Percentiles rank a stretch among this genome's conserved stretches.
phyloP scores from a whole-genome alignment of 345 rosid genomes.

The Acer negundo region DNA sequence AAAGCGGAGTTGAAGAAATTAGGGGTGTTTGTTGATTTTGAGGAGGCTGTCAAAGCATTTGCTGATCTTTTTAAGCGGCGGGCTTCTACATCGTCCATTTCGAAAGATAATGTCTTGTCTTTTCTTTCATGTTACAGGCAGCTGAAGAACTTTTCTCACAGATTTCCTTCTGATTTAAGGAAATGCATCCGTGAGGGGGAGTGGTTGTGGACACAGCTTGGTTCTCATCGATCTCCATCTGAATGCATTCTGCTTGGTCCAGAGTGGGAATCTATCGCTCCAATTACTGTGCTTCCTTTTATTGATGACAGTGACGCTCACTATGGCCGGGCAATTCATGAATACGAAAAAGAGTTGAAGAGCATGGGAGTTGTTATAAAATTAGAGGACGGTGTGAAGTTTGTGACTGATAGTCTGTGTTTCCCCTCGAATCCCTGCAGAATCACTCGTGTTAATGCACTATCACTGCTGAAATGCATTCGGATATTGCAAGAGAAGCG shows the following conservation, averaged over 20 bases:
- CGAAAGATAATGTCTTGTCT: slow-evolving; percentile 33
- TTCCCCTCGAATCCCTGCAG: slow-evolving; percentile 33
- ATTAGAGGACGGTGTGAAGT: slow-evolving; percentile 46
- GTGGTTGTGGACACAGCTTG: slow-evolving; percentile 64
- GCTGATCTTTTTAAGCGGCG: slow-evolving; percentile 33
- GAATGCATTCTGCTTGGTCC: slow-evolving; percentile 59
- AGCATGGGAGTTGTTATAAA: slow-evolving; percentile 43
- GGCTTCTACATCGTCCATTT: slow-evolving; percentile 34
- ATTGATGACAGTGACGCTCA: slow-evolving; percentile 49
- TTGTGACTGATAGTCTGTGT: slow-evolving; percentile 42
- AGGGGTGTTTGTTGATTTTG: slow-evolving; percentile 50
- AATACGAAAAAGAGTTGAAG: slow-evolving; percentile 51
- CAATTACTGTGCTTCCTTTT: slow-evolving; percentile 57
- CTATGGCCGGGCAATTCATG: slow-evolving; percentile 48
- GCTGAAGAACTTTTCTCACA: slow-evolving; percentile 20
- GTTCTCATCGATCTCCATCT: slow-evolving; percentile 51
- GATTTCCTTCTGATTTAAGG: slow-evolving; percentile 37
- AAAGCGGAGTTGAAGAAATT: slow-evolving; percentile 45
- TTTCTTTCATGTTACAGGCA: slow-evolving; percentile 50
- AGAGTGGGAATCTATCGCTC: slow-evolving; percentile 58
- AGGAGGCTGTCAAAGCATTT: slow-evolving; percentile 45
- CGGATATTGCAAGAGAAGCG: slow-evolving; percentile 25
- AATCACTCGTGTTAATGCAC: slow-evolving; percentile 34
- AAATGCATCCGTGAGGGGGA: slow-evolving; percentile 34
- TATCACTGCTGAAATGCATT: slow-evolving; percentile 53